Base-by-base conservation (phyloP, 306 rosid species). In the Cucumis hystrix region DNA sequence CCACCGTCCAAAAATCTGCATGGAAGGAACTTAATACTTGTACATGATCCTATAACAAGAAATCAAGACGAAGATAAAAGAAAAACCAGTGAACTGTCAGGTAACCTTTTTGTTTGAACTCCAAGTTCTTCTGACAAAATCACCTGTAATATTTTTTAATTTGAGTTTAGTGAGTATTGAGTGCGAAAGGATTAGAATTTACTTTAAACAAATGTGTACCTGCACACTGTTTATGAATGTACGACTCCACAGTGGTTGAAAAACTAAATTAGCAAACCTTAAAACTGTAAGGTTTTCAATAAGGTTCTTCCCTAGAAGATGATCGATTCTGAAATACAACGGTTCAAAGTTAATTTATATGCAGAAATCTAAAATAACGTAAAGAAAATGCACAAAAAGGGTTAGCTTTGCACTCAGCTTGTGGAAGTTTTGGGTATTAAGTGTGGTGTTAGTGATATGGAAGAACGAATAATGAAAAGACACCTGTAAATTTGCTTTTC, bases 251-350 rank as follows among this genome's bases (percentile, higher is more conserved):
- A 93, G 82, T 60, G 98, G 98, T 90, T 88, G 87, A 86, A 91
- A 93, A 57, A 93, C 96, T 80, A 93, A 89, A 88, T 93, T 91
- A 75, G 98, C 76, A 90, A 93, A 93, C 85, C 97, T 90, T 79
- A 93, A 85, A 83, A 93, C 98, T 41, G 96, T 91, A 82, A 93
- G 97, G 79, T 93, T 93, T 86, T 93, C 97, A 13, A 93, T 89
- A 79, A 93, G 94, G 81, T 91, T 91, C 87, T 97, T 91, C 80
- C 98, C 97, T 17, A 93, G 84, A 80, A 91, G 97, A 86, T 93
- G 98, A 84, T 93, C 98, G 80, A 93, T 93, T 89, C 98, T 93
- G 91, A 78, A 91, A 70, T 59, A 83, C 65, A 25, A 47, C 70
- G 80, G 79, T 75, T 33, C 12, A 43, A 28, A 47, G 16, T 23